A percentile compares a stretch with the other conserved stretches of the same genome.
Conservation (phyloP, 768 basidiomycete species). For the Auricularia sp. region DNA sequence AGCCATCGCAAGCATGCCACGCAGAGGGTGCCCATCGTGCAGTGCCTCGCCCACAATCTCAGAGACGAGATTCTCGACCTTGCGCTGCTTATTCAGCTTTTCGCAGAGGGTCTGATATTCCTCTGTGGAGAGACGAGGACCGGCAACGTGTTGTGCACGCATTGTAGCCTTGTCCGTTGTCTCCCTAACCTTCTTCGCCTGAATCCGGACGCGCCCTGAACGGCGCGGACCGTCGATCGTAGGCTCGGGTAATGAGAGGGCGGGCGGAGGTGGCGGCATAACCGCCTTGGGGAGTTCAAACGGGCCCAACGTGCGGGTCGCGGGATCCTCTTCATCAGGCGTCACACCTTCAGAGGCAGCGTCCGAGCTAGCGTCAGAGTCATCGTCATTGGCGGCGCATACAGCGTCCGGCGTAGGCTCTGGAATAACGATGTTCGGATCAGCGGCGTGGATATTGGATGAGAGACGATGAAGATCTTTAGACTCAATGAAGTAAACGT, state of each 20-base stretch:
- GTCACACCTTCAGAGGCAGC: too few species aligned
- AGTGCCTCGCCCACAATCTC: not conserved
- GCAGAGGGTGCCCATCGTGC: not conserved
- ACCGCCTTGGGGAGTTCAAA: not conserved
- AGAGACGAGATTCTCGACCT: not conserved
- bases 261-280: not conserved
- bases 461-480: not conserved
- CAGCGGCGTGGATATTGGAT: not conserved
- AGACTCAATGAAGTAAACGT: not conserved
- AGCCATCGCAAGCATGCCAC: not conserved
- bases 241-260: not conserved
- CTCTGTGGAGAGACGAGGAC: not conserved
- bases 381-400: not conserved
- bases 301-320: not conserved
- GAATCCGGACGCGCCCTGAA: not conserved
- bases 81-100: not conserved
- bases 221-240: too few species aligned
- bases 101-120: not conserved
- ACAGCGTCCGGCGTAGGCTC: not conserved
- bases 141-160: not conserved
- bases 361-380: not conserved
- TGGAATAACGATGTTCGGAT: not conserved
- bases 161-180: not conserved
- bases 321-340: not conserved
- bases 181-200: not conserved